Evolutionary conservation across 768 basidiomycete genomes (phyloP), one percentile per base, ranked within the genome.

Genomic region (Psilocybe sp.): DNA sequence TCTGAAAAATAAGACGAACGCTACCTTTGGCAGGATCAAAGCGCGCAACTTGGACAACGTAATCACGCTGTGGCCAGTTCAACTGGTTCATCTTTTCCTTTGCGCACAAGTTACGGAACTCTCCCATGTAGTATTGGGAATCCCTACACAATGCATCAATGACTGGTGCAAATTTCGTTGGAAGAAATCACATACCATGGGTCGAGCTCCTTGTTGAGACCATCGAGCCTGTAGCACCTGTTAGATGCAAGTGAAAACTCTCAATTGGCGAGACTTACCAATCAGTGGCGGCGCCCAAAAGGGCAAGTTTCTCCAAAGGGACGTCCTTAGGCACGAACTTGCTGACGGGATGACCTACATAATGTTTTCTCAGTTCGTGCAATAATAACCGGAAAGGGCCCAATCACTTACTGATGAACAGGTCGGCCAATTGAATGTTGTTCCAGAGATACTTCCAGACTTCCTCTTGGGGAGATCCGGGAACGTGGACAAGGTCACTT

Each of bases 381-480:
- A 13, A 31, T 44, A 2, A 3, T 33, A 5, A 28, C 3, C 7
- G 23, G 23, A 19, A 45, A 32, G 15, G 46, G 35, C 46, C 32
- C 19, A 47, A 13, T 10, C 11, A 69, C 78, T 58, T 51, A 84
- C 87, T 83, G 81, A 96, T 87, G 74, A 96, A 97, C 61, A 95
- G 67, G 72, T 97, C 94, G 38, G 90, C 87, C 28, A 86, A 77
- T 64, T 92, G 78, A 61, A 98, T 92, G 68, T 90, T 93, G 59
- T 91, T 85, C 87, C 89, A 97, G 12, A 98, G 79, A 69, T 93
- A 98, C 60, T 94, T 81, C 93, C 94, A 98, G 14, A 95, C 92
- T 58, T 89, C 87, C 62, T 87, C 84, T 62, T 95, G 92, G 16
- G 91, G 89, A 11, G 92, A 92, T 28, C 85, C 87, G 18, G 82